These are phyloP conservation scores for Yamadazyma takamatsuzukensis DNA, from an alignment of 805 yeast genomes.

Conservation along the genomic window DNA sequence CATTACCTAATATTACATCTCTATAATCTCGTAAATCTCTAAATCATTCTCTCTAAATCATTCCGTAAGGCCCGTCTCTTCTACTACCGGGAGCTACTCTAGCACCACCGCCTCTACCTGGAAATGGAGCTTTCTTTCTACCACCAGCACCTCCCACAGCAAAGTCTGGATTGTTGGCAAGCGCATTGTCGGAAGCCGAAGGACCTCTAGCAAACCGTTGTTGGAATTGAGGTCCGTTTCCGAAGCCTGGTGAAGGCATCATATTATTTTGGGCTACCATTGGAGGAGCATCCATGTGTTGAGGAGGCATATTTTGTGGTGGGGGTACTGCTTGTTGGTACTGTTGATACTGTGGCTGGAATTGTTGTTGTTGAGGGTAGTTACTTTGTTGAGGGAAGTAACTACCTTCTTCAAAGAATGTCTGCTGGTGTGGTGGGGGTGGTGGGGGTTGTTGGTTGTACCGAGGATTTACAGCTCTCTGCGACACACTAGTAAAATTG, in stretches of 20 bases:
- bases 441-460: slow-evolving; percentile 29
- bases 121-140: slow-evolving; percentile 9
- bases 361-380: slow-evolving; percentile 17
- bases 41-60: slow-evolving; percentile 1
- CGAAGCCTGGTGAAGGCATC: not conserved
- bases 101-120: slow-evolving; percentile 5
- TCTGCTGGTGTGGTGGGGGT: slow-evolving; percentile 15
- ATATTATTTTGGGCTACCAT: slow-evolving; percentile 1
- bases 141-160: slow-evolving; percentile 21
- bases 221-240: slow-evolving; percentile 6
- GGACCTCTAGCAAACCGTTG: slow-evolving; percentile 15
- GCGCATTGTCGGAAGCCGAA: slow-evolving; percentile 35
- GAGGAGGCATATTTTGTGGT: slow-evolving; percentile 9
- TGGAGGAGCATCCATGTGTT: not conserved
- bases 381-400: slow-evolving; percentile 10
- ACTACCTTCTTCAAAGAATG: slow-evolving; percentile 10
- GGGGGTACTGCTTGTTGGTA: slow-evolving; percentile 14
- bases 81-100: not conserved
- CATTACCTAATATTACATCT: too few species aligned
- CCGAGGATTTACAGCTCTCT: slow-evolving; percentile 65
- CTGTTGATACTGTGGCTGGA: slow-evolving; percentile 13
- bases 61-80: slow-evolving; percentile 11
- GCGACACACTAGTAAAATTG: slow-evolving; percentile 76
- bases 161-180: slow-evolving; percentile 40
- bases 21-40: too few species aligned